These are phyloP conservation scores for Colletotrichum tabaci DNA, from an alignment of 2,329 filamentous ascomycete species.

Conservation along the genomic window DNA sequence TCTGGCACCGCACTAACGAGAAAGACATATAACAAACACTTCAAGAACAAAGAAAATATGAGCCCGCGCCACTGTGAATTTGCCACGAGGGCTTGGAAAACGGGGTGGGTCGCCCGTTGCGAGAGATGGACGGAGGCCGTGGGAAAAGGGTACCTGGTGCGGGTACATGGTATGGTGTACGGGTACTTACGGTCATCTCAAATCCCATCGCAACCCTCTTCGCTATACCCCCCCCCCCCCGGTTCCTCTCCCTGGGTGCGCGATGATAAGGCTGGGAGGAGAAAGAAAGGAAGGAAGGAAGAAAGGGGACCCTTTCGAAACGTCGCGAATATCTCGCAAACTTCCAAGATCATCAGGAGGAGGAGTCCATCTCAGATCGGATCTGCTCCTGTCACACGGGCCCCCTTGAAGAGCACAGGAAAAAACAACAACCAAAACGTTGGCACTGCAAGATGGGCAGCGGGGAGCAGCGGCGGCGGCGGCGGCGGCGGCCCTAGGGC, in stretches of 20 bases:
- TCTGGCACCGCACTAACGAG: not conserved
- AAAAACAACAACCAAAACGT: constrained; percentile 25
- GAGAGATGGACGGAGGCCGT: not conserved
- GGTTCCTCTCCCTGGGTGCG: not conserved
- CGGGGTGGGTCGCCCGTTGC: not conserved
- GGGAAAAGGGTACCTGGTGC: not conserved
- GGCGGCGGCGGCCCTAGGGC: not conserved
- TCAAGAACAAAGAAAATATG: not conserved
- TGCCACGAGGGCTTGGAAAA: constrained; percentile 36
- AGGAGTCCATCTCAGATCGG: not conserved
- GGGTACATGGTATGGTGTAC: too few species aligned
- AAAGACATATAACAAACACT: not conserved
- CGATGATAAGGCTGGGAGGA: constrained; percentile 15
- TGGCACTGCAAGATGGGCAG: constrained; percentile 12
- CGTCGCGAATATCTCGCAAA: constrained; percentile 6
- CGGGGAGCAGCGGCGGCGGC: too few species aligned
- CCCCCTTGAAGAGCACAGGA: constrained; percentile 18
- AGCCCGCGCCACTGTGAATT: not conserved
- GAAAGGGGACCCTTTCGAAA: not conserved
- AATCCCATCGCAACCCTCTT: not conserved
- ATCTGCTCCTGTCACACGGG: constrained; percentile 24
- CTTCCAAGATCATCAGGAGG: constrained; percentile 27
- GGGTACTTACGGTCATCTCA: constrained; percentile 2
- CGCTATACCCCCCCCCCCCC: not conserved
- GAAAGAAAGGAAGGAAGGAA: not conserved